Conservation (phyloP, 495 filamentous ascomycete genomes). For the Aspergillus funiculosus region DNA sequence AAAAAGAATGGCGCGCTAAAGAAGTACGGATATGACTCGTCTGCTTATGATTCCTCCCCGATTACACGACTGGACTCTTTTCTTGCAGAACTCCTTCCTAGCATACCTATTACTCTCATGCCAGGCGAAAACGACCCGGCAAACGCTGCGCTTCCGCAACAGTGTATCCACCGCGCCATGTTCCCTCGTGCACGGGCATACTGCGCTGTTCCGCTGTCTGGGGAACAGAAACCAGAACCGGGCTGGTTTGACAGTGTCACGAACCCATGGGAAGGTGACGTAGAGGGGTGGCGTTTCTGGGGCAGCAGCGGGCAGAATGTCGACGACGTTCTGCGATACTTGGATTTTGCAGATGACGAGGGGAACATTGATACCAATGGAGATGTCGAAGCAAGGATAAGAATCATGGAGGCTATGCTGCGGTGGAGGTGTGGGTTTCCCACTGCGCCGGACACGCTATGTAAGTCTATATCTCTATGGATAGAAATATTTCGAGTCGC, state of each 20-base stretch:
- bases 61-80: slow-evolving; percentile 79
- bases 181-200: slow-evolving; percentile 70
- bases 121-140: slow-evolving; percentile 73
- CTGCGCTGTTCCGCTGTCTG: slow-evolving; percentile 44
- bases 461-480: slow-evolving; percentile 50
- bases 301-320: slow-evolving; percentile 87
- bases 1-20: slow-evolving; percentile 52
- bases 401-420: slow-evolving; percentile 87
- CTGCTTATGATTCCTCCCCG: slow-evolving; percentile 77
- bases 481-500: too few species aligned
- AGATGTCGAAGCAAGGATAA: slow-evolving; percentile 60
- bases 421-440: slow-evolving; percentile 89
- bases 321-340: slow-evolving; percentile 88
- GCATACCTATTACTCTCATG: slow-evolving; percentile 73
- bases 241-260: slow-evolving; percentile 87
- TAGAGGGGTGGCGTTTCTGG: slow-evolving; percentile 81
- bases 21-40: slow-evolving; percentile 93
- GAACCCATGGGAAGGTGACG: slow-evolving; percentile 85
- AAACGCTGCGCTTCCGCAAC: slow-evolving; percentile 73
- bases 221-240: slow-evolving; percentile 40
- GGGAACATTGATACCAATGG: slow-evolving; percentile 16
- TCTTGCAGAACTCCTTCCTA: slow-evolving; percentile 71
- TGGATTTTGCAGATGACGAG: slow-evolving; percentile 42
- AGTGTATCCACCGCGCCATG: slow-evolving; percentile 77
- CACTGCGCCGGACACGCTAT: slow-evolving; percentile 93